phyloP scores from a whole-genome alignment of 2,329 filamentous ascomycete species.

The Ciborinia camelliae region DNA sequence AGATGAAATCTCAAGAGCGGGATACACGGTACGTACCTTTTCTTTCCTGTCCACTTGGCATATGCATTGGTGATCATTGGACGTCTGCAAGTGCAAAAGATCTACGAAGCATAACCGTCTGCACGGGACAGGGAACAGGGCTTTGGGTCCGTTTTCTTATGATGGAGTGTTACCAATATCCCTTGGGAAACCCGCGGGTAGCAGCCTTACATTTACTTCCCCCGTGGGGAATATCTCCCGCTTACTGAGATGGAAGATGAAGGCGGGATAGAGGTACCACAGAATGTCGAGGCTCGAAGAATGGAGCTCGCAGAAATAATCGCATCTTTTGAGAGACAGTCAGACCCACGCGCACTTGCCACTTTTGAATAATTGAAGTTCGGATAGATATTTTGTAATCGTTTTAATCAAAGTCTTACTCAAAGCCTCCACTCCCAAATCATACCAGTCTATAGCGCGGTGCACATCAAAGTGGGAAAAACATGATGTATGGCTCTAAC shows the following conservation, averaged over 20 bases:
- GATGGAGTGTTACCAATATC: slow-evolving; percentile 4
- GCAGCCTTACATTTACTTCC: not conserved
- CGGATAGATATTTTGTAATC: not conserved
- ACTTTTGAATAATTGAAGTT: not conserved
- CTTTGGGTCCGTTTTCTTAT: not conserved
- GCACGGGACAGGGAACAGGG: not conserved
- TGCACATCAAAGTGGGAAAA: not conserved
- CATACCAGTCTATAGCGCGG: not conserved
- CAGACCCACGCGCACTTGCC: too few species aligned
- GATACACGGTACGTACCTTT: slow-evolving; percentile 10
- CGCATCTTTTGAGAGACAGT: not conserved
- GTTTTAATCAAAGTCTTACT: not conserved
- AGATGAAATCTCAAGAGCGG: not conserved
- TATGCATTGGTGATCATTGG: slow-evolving; percentile 10
- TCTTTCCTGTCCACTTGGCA: slow-evolving; percentile 11
- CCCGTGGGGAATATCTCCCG: not conserved
- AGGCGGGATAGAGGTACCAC: not conserved
- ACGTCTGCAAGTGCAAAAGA: not conserved
- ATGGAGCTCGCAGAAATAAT: not conserved
- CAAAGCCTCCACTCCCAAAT: not conserved
- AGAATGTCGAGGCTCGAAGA: not conserved
- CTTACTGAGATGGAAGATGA: not conserved
- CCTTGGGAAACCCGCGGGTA: not conserved
- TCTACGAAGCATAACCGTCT: slow-evolving; percentile 8
- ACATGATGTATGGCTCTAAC: not conserved